These are phyloP conservation scores for Vitis amurensis DNA, from an alignment of 164 flowering plant genomes.

Conservation along the genomic window DNA sequence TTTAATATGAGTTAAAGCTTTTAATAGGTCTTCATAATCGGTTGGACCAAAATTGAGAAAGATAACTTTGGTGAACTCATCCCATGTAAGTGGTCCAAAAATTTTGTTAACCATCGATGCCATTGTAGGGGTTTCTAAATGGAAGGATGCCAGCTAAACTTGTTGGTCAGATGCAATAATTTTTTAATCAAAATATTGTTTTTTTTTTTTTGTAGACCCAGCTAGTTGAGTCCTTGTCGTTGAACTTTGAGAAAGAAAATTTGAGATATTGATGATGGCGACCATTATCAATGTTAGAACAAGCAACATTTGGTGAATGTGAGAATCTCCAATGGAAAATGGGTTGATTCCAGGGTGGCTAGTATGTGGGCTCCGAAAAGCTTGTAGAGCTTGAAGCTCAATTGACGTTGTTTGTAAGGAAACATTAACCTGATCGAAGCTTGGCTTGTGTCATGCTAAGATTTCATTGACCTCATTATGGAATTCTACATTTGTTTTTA, in stretches of 20 bases:
- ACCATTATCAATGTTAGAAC: background rate
- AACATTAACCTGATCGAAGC: background rate
- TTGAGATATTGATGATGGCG: slow-evolving; percentile 2
- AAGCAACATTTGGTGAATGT: background rate
- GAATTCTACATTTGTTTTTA: slow-evolving; percentile 6
- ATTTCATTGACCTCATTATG: background rate
- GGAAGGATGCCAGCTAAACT: background rate
- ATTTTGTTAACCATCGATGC: background rate
- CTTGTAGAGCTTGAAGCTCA: background rate
- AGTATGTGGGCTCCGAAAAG: background rate
- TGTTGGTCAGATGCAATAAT: background rate
- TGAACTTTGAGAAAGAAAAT: slow-evolving; percentile 4
- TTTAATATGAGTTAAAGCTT: background rate
- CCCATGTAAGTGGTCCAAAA: background rate
- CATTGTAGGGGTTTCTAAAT: background rate
- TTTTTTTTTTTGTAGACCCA: slow-evolving; percentile 3
- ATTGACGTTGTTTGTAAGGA: background rate
- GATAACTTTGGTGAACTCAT: background rate
- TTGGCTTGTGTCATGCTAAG: slow-evolving; percentile 13
- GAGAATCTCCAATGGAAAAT: background rate
- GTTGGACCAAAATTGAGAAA: slow-evolving; percentile 1
- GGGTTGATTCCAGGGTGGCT: background rate
- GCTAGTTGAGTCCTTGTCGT: background rate
- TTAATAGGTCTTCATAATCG: background rate
- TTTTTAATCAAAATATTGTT: slow-evolving; percentile 6